Evolutionary conservation across 371 early-diverging fungal species (phyloP).

Genomic region (Synchytrium microbalum): DNA sequence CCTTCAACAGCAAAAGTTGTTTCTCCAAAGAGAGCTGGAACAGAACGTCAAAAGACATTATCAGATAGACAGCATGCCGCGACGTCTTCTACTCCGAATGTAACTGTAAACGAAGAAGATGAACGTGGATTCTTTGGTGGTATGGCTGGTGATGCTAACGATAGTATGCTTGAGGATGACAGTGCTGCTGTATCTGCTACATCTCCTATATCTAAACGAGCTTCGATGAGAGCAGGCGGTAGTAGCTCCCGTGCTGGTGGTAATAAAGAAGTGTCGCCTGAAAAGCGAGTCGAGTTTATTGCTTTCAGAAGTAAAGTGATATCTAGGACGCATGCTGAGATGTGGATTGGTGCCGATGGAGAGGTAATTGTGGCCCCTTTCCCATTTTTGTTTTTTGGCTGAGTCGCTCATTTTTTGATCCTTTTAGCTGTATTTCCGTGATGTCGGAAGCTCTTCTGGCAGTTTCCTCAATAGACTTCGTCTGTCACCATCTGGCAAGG

Average conservation of each 20-base stretch:
- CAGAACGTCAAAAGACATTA: background rate
- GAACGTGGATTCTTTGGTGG: background rate
- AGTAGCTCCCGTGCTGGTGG: too few relatives aligned
- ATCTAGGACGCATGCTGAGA: constrained; percentile 38
- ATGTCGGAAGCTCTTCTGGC: constrained; percentile 90
- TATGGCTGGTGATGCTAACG: background rate
- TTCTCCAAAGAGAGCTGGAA: too few relatives aligned
- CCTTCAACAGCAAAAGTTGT: background rate
- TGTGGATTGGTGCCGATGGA: constrained; percentile 37
- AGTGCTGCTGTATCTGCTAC: background rate
- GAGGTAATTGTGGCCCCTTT: constrained; percentile 22
- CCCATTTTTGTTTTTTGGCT: background rate
- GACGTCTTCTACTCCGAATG: too few relatives aligned
- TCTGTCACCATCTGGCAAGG: constrained; percentile 75
- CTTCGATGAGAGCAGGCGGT: too few relatives aligned
- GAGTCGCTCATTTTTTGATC: background rate
- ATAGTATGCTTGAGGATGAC: background rate
- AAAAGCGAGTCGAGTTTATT: background rate
- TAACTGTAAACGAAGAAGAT: background rate
- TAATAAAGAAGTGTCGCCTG: background rate
- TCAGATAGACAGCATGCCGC: background rate
- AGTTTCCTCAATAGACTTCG: constrained; percentile 92
- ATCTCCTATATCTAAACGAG: background rate
- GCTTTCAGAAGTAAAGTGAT: constrained; percentile 41
- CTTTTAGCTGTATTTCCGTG: constrained; percentile 71